Percentiles rank a stretch among this genome's conserved stretches.
phyloP scores from a whole-genome alignment of 768 basidiomycete genomes.

The Antrodiella citrinella region DNA sequence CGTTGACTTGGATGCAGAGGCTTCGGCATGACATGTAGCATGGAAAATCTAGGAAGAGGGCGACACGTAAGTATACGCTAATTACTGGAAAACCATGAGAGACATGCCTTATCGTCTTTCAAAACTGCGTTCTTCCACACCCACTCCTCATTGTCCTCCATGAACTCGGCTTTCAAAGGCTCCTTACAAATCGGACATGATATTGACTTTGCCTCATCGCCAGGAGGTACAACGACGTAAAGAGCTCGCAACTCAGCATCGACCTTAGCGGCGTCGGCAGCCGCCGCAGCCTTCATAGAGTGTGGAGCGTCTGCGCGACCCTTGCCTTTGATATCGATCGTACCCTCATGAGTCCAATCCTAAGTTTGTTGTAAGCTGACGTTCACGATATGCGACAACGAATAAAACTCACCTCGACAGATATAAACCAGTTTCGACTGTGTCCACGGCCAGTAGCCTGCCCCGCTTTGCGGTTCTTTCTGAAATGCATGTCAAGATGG shows the following conservation, averaged over 20 bases:
- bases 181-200: slow-evolving; percentile 98
- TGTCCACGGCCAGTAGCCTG: slow-evolving; percentile 78
- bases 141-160: slow-evolving; percentile 97
- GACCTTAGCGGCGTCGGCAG: slow-evolving; percentile 60
- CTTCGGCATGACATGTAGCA: slow-evolving; percentile 90
- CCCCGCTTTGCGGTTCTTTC: slow-evolving; percentile 79
- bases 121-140: slow-evolving; percentile 89
- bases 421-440: slow-evolving; percentile 84
- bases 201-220: slow-evolving; percentile 74
- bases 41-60: slow-evolving; percentile 65
- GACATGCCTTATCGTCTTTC: slow-evolving; percentile 75
- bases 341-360: slow-evolving; percentile 83
- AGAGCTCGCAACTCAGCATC: slow-evolving; percentile 68
- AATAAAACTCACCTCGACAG: slow-evolving; percentile 56
- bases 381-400: too few species aligned
- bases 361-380: too few species aligned
- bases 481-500: slow-evolving; percentile 95
- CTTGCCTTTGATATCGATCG: slow-evolving; percentile 59
- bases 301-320: slow-evolving; percentile 46
- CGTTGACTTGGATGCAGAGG: slow-evolving; percentile 50
- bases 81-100: neutral
- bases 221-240: slow-evolving; percentile 85
- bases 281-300: slow-evolving; percentile 41
- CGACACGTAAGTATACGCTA: too few species aligned
- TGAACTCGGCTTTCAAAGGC: slow-evolving; percentile 79